phyloP scores from a whole-genome alignment of 257 asterid species.

The Solanum virginianum region DNA sequence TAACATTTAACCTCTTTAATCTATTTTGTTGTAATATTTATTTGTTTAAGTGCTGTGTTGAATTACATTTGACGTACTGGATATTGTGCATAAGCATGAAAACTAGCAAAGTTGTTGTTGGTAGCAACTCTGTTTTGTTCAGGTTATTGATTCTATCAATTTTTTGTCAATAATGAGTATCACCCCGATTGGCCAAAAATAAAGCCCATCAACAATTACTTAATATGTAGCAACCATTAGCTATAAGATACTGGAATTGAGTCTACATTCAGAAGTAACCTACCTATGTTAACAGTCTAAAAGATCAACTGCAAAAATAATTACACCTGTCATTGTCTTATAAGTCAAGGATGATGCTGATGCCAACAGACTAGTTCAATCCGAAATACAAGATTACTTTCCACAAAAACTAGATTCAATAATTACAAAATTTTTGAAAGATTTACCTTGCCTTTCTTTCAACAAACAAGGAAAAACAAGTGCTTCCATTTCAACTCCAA shows the following conservation, averaged over 20 bases:
- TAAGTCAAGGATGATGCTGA: neutral
- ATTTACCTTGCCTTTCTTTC: neutral
- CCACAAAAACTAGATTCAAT: neutral
- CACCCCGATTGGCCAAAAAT: constrained; percentile 73
- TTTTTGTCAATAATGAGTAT: constrained; percentile 33
- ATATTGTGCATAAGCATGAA: neutral
- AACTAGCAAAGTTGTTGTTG: neutral
- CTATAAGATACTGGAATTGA: neutral
- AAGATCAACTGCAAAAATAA: neutral
- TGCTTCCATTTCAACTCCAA: neutral
- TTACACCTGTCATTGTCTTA: neutral
- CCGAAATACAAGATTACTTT: neutral
- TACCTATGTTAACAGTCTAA: neutral
- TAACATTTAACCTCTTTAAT: neutral
- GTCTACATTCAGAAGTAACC: neutral
- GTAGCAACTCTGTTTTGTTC: neutral
- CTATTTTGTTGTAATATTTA: neutral
- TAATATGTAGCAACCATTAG: neutral
- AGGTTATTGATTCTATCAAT: neutral
- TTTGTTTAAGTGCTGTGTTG: neutral
- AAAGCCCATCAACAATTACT: constrained; percentile 13
- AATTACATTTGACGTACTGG: neutral
- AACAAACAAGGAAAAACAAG: neutral
- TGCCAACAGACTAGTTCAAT: neutral
- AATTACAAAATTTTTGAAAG: neutral